phyloP scores from a whole-genome alignment of 2,329 filamentous ascomycete species.

The Neofusicoccum ribis region DNA sequence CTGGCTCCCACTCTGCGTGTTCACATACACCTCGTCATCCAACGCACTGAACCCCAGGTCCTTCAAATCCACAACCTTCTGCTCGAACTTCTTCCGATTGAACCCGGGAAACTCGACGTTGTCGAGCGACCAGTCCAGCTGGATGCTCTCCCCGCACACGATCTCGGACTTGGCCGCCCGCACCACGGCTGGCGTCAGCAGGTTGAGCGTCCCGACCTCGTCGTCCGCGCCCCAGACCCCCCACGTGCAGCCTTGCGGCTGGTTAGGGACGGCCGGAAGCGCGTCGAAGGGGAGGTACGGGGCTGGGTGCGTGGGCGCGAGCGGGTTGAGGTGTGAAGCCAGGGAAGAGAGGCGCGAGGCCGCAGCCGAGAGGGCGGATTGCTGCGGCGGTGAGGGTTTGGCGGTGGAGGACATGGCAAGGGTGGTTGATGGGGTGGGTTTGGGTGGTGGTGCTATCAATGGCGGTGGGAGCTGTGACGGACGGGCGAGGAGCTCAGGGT shows the following conservation, averaged over 20 bases:
- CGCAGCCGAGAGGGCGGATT: background rate
- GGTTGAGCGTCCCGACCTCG: constrained; percentile 4
- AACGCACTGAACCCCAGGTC: constrained; percentile 19
- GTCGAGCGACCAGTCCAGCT: constrained; percentile 2
- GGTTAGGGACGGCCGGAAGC: constrained; percentile 31
- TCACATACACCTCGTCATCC: constrained; percentile 36
- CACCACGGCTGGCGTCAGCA: background rate
- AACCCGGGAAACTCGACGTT: constrained; percentile 8
- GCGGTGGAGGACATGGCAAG: background rate
- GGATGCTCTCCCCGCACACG: background rate
- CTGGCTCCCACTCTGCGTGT: constrained; percentile 25
- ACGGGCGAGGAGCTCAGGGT: no score
- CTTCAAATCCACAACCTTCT: background rate
- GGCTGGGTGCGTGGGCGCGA: constrained; percentile 21
- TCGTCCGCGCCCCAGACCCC: constrained; percentile 32
- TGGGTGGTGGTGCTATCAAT: no score
- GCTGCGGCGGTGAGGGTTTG: constrained; percentile 6
- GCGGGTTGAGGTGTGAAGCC: constrained; percentile 21
- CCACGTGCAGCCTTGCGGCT: constrained; percentile 38
- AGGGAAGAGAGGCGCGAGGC: constrained; percentile 22
- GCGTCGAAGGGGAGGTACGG: constrained; percentile 36
- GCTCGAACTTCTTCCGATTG: background rate
- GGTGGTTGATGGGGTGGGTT: background rate
- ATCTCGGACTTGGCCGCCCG: background rate
- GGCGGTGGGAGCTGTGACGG: no score